These are phyloP conservation scores for Gaertneriomyces sp. DNA, from an alignment of 192 early-diverging fungal genomes.

Conservation along the genomic window DNA sequence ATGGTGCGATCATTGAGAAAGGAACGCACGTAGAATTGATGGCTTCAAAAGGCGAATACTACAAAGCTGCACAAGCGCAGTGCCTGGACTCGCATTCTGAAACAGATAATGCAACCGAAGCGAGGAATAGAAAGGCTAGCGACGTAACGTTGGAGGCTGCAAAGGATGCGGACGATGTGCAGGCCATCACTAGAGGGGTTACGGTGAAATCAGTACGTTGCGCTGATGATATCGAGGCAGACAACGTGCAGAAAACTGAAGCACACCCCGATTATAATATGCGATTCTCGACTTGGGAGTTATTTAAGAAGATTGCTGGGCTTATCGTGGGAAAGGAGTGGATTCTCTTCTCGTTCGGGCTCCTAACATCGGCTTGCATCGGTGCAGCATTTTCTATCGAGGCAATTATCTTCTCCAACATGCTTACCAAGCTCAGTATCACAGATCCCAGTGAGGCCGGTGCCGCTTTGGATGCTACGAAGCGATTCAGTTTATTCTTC, in stretches of 20 bases:
- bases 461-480: neutral
- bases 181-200: no score
- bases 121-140: no score
- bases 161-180: no score
- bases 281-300: neutral
- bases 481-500: neutral
- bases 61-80: conserved; percentile 21
- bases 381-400: conserved; percentile 18
- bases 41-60: conserved; percentile 35
- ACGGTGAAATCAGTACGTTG: no score
- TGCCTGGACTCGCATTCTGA: neutral
- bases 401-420: conserved; percentile 39
- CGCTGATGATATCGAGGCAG: neutral
- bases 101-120: neutral
- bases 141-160: no score
- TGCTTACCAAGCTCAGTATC: conserved; percentile 15
- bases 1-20: conserved; percentile 27
- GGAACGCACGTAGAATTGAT: conserved; percentile 65
- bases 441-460: conserved; percentile 22
- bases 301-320: conserved; percentile 1
- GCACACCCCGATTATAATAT: neutral
- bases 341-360: neutral
- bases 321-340: conserved; percentile 5
- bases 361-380: neutral
- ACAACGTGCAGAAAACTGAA: neutral